These are phyloP conservation scores for Daldinia sp. DNA, from an alignment of 2,329 filamentous ascomycete species.

Conservation along the genomic window DNA sequence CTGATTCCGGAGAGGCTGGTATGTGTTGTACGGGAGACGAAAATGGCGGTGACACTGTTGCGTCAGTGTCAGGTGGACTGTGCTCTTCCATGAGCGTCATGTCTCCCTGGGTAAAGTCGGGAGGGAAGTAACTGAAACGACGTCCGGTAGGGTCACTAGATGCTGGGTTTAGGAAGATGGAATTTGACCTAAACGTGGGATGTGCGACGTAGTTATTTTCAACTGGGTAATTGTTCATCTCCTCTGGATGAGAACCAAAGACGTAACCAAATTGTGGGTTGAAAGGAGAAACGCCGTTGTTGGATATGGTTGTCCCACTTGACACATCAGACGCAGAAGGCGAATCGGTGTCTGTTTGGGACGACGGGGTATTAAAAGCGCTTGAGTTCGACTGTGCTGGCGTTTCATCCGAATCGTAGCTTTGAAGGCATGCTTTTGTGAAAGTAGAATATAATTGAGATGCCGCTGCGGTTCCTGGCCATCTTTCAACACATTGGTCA, in stretches of 20 bases:
- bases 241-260: constrained; percentile 64
- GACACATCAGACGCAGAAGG: constrained; percentile 55
- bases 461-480: constrained; percentile 89
- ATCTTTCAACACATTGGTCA: constrained; percentile 80
- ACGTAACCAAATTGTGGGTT: constrained; percentile 66
- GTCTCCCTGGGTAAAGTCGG: constrained; percentile 57
- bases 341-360: constrained; percentile 59
- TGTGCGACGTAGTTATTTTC: constrained; percentile 55
- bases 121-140: constrained; percentile 70
- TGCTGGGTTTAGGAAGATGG: constrained; percentile 69
- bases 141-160: constrained; percentile 62
- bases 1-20: constrained; percentile 43
- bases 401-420: constrained; percentile 72
- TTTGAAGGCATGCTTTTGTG: constrained; percentile 84
- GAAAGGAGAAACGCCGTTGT: constrained; percentile 50
- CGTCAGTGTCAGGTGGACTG: constrained; percentile 44
- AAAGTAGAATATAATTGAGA: constrained; percentile 88
- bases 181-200: constrained; percentile 70
- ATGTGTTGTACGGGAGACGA: constrained; percentile 42
- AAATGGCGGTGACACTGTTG: constrained; percentile 44
- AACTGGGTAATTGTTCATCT: constrained; percentile 57
- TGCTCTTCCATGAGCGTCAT: constrained; percentile 44
- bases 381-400: constrained; percentile 47
- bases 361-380: constrained; percentile 55
- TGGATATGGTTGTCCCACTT: constrained; percentile 47